Evolutionary conservation across 2,329 filamentous ascomycete genomes (phyloP), one percentile per base, ranked within the genome.

Genomic region (Diaporthe destruens): DNA sequence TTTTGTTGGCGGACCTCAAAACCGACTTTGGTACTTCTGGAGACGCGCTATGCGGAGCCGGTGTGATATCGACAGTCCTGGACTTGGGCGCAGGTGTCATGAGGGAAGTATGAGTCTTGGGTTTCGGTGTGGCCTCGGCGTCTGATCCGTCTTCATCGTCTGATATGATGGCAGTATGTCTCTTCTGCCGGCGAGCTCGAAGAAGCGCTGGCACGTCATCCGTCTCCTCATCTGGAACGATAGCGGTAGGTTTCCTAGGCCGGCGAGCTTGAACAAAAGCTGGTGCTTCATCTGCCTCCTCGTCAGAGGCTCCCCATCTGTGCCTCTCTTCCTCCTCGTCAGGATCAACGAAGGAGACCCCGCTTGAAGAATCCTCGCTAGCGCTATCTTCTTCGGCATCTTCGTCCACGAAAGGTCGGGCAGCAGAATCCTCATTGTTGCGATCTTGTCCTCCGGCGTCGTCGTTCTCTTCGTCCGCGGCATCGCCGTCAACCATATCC

Each of bases 1-100:
- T 88, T 81, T 93, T 93, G 73, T 88, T 91, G 2, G 90, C 90
- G 5, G 91, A 93, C 53, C 91, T 88, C n/a, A 92, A 80, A 2
- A 92, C 89, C 0, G 91, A 93, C 20, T 86, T 89, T 4, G 91
- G 91, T 16, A 84, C 83, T n/a, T 82, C 84, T 3, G 87, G 88
- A 23, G 89, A 90, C 11, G 81, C 79, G 3, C 82, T 82, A 49
- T 81, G 83, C n/a, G 80, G 79, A 7, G 80, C 79, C 1, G 80
- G 81, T 1, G 87, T 72, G 25, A 63, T 54, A 18, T 67, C 55
- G 53, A 56, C 61, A 18, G 71, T n/a, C 14, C 42, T 71, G 2
- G 71, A 25, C 20, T 51, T 61, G 20, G 73, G 67, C 23, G 53
- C 63, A 36, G 73, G 73, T 23, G 73, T 74, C 44, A 71, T 88